Conservation (phyloP, 495 filamentous ascomycete genomes). For the Neurospora sp. region DNA sequence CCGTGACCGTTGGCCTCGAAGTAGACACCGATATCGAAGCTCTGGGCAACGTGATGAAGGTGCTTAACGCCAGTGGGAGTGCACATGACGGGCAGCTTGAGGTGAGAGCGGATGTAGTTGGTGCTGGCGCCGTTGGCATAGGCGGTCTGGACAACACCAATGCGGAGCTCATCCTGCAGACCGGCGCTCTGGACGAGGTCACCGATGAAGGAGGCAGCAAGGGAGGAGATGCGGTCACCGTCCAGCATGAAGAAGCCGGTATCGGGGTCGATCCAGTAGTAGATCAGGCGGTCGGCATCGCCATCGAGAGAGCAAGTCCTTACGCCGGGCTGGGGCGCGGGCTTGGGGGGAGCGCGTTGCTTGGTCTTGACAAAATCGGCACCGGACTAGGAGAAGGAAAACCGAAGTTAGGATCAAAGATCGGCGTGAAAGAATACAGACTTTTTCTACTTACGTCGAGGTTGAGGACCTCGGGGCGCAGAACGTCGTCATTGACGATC, state of each 20-base stretch:
- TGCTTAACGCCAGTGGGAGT: slow-evolving; percentile 95
- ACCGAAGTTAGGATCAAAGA: background rate
- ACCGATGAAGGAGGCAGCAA: slow-evolving; percentile 87
- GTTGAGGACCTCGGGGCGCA: slow-evolving; percentile 80
- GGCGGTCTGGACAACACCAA: slow-evolving; percentile 92
- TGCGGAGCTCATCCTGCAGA: slow-evolving; percentile 65
- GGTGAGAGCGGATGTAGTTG: slow-evolving; percentile 74
- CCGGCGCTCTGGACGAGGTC: slow-evolving; percentile 75
- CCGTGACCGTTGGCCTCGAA: slow-evolving; percentile 98
- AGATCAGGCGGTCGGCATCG: slow-evolving; percentile 90
- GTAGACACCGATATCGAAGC: slow-evolving; percentile 91
- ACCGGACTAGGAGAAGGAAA: slow-evolving; percentile 55
- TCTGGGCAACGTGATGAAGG: slow-evolving; percentile 86
- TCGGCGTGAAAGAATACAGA: background rate
- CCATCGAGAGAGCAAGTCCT: slow-evolving; percentile 91
- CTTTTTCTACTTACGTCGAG: slow-evolving; percentile 51
- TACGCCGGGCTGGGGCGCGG: slow-evolving; percentile 61
- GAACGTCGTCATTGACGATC: slow-evolving; percentile 83
- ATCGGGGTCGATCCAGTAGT: slow-evolving; percentile 82
- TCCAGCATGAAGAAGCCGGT: slow-evolving; percentile 81
- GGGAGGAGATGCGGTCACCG: slow-evolving; percentile 91
- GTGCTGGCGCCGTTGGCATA: slow-evolving; percentile 98
- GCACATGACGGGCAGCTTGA: slow-evolving; percentile 84
- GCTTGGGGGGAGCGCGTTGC: slow-evolving; percentile 78
- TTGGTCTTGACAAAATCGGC: slow-evolving; percentile 97